Evolutionary conservation across 257 asterid genomes (phyloP).

Genomic region (Thymus quinquecostatus): DNA sequence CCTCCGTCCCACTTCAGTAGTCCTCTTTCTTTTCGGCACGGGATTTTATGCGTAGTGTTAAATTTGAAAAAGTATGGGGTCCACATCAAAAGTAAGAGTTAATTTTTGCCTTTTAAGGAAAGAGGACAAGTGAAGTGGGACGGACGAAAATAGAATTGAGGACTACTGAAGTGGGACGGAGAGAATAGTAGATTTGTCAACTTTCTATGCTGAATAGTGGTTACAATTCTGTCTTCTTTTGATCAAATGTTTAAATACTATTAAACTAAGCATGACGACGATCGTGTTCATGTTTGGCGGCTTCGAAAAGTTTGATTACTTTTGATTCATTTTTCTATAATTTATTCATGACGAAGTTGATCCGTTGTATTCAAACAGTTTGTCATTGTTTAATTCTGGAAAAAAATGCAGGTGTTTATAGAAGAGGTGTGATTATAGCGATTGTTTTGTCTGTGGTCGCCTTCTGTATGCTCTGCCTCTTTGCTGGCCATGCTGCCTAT

Average conservation of each 20-base stretch:
- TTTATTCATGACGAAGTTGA: conserved; percentile 3
- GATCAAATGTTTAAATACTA: background rate
- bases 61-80: too few species aligned
- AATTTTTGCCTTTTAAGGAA: too few species aligned
- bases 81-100: too few species aligned
- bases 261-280: background rate
- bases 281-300: conserved; percentile 15
- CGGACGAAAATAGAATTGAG: too few species aligned
- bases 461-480: conserved; percentile 64
- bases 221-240: background rate
- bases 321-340: background rate
- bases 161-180: too few species aligned
- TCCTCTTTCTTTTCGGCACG: too few species aligned
- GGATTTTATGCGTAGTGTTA: too few species aligned
- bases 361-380: conserved; percentile 8
- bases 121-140: too few species aligned
- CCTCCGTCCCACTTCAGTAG: too few species aligned
- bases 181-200: background rate
- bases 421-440: conserved; percentile 56
- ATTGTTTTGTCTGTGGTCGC: conserved; percentile 57
- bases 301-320: conserved; percentile 10
- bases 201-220: too few species aligned
- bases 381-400: conserved; percentile 17
- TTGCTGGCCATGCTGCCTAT: conserved; percentile 49
- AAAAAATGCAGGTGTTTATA: conserved; percentile 44